Percentiles rank a stretch among this genome's conserved stretches.
phyloP scores from a whole-genome alignment of 1,284 basidiomycete species.

The Taiwanofungus camphoratus region DNA sequence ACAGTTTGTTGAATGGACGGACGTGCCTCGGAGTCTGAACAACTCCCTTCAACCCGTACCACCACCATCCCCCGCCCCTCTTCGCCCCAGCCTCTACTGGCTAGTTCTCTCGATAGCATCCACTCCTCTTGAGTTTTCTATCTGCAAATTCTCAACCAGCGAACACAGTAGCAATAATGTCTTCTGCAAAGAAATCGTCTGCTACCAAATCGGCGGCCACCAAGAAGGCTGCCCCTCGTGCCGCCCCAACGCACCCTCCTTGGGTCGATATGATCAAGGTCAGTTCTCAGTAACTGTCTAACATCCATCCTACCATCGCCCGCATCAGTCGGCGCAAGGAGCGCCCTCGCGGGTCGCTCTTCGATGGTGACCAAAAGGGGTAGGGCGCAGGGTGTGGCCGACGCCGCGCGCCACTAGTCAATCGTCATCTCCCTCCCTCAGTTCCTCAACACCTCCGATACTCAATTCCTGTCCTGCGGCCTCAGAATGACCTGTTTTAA shows the following conservation, averaged over 20 bases:
- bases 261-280: conserved; percentile 83
- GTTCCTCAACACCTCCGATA: conserved; percentile 2
- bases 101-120: conserved; percentile 21
- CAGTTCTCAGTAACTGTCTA: conserved; percentile 17
- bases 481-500: background rate
- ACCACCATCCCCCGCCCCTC: conserved; percentile 37
- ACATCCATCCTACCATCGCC: background rate
- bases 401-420: conserved; percentile 28
- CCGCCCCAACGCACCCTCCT: conserved; percentile 52
- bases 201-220: conserved; percentile 26
- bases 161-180: conserved; percentile 32
- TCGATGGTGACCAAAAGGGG: conserved; percentile 33
- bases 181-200: conserved; percentile 35
- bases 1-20: conserved; percentile 46
- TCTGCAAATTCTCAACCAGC: conserved; percentile 18
- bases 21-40: conserved; percentile 56
- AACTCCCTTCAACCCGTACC: conserved; percentile 43
- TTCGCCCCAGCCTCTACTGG: conserved; percentile 17
- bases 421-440: conserved; percentile 18
- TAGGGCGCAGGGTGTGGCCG: conserved; percentile 37
- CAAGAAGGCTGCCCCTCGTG: conserved; percentile 33
- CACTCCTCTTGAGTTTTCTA: conserved; percentile 18
- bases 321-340: conserved; percentile 3
- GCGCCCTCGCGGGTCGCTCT: conserved; percentile 4
- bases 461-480: background rate